Conservation (phyloP, 1,139 yeast genomes). For the Yamadazyma friedrichii region DNA sequence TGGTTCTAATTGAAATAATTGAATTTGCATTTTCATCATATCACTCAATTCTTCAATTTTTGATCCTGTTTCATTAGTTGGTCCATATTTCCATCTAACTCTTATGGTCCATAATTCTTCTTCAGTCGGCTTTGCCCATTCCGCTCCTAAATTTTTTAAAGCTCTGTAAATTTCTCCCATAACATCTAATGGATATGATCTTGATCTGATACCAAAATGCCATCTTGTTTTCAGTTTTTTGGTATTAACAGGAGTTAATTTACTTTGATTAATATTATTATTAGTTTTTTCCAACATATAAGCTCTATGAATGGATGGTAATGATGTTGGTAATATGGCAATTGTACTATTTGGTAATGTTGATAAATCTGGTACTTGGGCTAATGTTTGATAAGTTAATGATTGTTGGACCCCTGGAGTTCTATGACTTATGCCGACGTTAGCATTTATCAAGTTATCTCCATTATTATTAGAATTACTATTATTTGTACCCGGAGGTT, state of each 20-base stretch:
- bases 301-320: slow-evolving; percentile 93
- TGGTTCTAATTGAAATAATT: slow-evolving; percentile 91
- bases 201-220: slow-evolving; percentile 97
- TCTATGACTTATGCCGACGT: slow-evolving; percentile 18
- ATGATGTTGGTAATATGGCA: slow-evolving; percentile 88
- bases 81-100: slow-evolving; percentile 89
- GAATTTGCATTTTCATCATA: slow-evolving; percentile 95
- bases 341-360: slow-evolving; percentile 65
- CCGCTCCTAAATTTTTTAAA: slow-evolving; percentile 89
- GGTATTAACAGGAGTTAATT: slow-evolving; percentile 70
- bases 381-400: slow-evolving; percentile 48
- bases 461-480: slow-evolving; percentile 13
- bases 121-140: slow-evolving; percentile 93
- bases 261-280: slow-evolving; percentile 31
- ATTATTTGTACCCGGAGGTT: slow-evolving; percentile 1
- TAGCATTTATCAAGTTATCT: slow-evolving; percentile 11
- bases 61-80: slow-evolving; percentile 31
- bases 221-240: slow-evolving; percentile 93
- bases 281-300: slow-evolving; percentile 68
- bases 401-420: slow-evolving; percentile 50
- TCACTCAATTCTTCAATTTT: slow-evolving; percentile 18
- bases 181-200: slow-evolving; percentile 95
- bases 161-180: slow-evolving; percentile 99
- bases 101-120: slow-evolving; percentile 95
- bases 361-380: slow-evolving; percentile 50